Conservation (phyloP, 441 rosid genomes). For the Pelargonium cotyledonis region DNA sequence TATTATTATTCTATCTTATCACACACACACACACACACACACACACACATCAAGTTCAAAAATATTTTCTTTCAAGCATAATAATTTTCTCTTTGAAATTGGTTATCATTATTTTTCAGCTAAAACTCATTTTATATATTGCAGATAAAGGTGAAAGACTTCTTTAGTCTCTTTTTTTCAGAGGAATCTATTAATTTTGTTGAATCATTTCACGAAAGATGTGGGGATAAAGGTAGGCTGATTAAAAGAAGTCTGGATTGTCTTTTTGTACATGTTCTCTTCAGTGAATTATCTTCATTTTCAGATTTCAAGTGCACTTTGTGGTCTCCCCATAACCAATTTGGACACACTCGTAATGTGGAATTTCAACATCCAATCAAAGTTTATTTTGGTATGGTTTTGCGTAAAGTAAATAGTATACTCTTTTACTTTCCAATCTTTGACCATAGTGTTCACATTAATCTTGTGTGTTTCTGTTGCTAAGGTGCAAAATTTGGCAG, state of each 20-base stretch:
- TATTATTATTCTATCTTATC: background rate
- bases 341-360: conserved; percentile 66
- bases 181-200: conserved; percentile 51
- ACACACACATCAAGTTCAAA: background rate
- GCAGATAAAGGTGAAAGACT: conserved; percentile 81
- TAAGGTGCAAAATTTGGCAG: conserved; percentile 88
- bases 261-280: conserved; percentile 5
- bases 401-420: conserved; percentile 2
- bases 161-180: conserved; percentile 66
- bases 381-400: conserved; percentile 72
- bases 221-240: conserved; percentile 88
- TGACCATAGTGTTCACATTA: conserved; percentile 4
- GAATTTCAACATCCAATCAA: conserved; percentile 94
- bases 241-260: conserved; percentile 5
- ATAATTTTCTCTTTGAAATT: conserved; percentile 6
- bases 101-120: conserved; percentile 8
- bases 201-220: conserved; percentile 67
- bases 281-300: conserved; percentile 18
- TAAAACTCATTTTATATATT: conserved; percentile 21
- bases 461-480: conserved; percentile 16
- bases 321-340: conserved; percentile 64
- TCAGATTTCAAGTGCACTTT: conserved; percentile 77
- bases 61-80: conserved; percentile 7
- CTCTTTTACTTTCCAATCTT: background rate
- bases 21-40: conserved; percentile 5